A percentile compares a stretch with the other conserved stretches of the same genome.
phyloP scores from a whole-genome alignment of 75 land plant species.

The Selaginella moellendorffii region DNA sequence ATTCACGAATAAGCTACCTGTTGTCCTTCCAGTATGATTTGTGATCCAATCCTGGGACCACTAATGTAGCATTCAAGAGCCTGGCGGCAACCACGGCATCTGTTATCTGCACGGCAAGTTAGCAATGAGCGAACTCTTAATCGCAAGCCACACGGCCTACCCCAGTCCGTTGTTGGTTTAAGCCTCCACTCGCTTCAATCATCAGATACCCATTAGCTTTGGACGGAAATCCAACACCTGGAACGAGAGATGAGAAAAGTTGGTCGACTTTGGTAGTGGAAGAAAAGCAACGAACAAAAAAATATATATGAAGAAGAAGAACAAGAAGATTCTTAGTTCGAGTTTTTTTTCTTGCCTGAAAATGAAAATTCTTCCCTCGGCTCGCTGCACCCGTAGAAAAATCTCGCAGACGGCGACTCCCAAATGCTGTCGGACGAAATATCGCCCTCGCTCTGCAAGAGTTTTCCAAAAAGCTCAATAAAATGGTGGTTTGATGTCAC shows the following conservation, averaged over 20 bases:
- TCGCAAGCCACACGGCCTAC: slow-evolving; percentile 28
- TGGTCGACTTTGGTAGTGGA: too few relatives aligned
- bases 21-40: slow-evolving; percentile 27
- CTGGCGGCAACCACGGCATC: slow-evolving; percentile 28
- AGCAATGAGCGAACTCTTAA: neutral
- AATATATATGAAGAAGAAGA: neutral
- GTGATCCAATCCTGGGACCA: slow-evolving; percentile 23
- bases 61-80: slow-evolving; percentile 25
- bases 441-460: neutral
- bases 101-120: slow-evolving; percentile 16
- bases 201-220: slow-evolving; percentile 60
- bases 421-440: slow-evolving; percentile 7
- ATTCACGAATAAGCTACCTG: slow-evolving; percentile 12
- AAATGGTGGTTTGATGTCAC: neutral
- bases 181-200: slow-evolving; percentile 94
- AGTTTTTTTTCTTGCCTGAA: neutral
- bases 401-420: neutral
- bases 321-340: neutral
- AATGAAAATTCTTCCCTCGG: slow-evolving; percentile 29
- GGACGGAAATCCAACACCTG: slow-evolving; percentile 33
- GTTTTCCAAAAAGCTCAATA: neutral
- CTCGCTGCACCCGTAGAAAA: slow-evolving; percentile 49
- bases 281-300: neutral
- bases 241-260: neutral
- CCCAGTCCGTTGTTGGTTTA: slow-evolving; percentile 91